Evolutionary conservation across 257 asterid species (phyloP).

Genomic region (Verbascum thapsus): DNA sequence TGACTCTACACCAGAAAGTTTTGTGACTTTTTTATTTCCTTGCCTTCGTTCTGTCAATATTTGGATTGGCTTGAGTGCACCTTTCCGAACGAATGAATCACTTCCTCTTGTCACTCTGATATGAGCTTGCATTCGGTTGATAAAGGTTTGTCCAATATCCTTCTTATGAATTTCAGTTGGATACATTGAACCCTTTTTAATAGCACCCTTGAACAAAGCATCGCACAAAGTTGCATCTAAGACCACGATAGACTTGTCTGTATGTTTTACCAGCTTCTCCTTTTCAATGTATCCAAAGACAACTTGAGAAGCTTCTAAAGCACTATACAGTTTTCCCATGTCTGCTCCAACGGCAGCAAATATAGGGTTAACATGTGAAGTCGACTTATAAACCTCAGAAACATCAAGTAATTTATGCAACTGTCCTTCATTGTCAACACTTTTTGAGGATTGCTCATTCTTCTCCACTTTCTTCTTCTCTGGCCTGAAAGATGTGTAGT

Average conservation of each 20-base stretch:
- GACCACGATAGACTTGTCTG: conserved; percentile 65
- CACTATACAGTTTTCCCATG: conserved; percentile 57
- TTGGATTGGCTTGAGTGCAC: conserved; percentile 80
- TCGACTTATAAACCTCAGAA: conserved; percentile 80
- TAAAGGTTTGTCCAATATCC: conserved; percentile 70
- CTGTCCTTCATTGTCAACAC: conserved; percentile 47
- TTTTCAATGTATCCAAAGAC: conserved; percentile 83
- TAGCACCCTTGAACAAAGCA: conserved; percentile 90
- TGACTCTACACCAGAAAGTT: conserved; percentile 89
- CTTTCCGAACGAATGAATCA: conserved; percentile 75
- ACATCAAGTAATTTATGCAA: conserved; percentile 57
- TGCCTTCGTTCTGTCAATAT: conserved; percentile 91
- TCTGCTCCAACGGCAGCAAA: conserved; percentile 75
- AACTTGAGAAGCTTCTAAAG: conserved; percentile 76
- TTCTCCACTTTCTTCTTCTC: conserved; percentile 72
- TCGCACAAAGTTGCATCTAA: conserved; percentile 81
- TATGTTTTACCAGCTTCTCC: conserved; percentile 76
- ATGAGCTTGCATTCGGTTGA: conserved; percentile 92
- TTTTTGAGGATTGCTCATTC: conserved; percentile 50
- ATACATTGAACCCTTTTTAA: conserved; percentile 81
- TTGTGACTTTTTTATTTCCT: conserved; percentile 93
- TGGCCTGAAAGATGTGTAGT: conserved; percentile 76
- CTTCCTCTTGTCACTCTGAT: conserved; percentile 66
- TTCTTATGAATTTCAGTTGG: conserved; percentile 91
- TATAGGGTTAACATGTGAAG: conserved; percentile 79